Base-by-base conservation (phyloP, 495 filamentous ascomycete genomes). In the Penicillium chermesinum region DNA sequence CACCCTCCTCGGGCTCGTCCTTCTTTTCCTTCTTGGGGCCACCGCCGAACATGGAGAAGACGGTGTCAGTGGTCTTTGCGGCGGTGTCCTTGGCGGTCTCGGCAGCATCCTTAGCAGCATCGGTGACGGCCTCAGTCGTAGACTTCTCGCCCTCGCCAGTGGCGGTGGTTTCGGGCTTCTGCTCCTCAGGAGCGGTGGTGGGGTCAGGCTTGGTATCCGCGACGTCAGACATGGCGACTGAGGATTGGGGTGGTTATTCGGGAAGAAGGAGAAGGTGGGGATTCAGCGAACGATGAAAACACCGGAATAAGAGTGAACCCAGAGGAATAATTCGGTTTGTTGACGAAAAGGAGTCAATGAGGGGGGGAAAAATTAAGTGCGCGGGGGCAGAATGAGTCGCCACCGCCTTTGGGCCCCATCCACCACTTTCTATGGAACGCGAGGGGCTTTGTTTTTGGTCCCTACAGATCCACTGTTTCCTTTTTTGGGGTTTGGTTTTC, bases 21-120 rank as follows among this genome's bases (percentile, higher is more conserved):
- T 90, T 94, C 71, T 80, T 80, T 61, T 85, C 82, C 63, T 83
- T 83, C 66, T 88, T 91, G 42, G 89, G 87, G 14, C 84, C 85
- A 45, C 91, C 91, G 50, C 93, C 93, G 66, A 98, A 98, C 93
- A 98, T 98, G 64, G 86, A 87, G 76, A 96, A 98, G 43, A 98
- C 84, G 61, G 72, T 84, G 58, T 83, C 83, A 57, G 83, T 78
- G 25, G 83, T 80, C 51, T 79, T 81, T 20, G 72, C 53, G 19
- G 76, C 77, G 22, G 77, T 69, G 25, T 68, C 68, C 44, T 76
- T 69, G 41, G 70, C 73, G 37, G 72, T 65, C 32, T 73, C 63
- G 17, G 67, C 77, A 44, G 72, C 69, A 6, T 63, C 62, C 18
- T 72, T 62, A 17, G 68, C 74, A 39, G 66, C 61, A 35, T 67